Evolutionary conservation across 805 yeast genomes (phyloP).

Genomic region (Saturnispora sanitii): DNA sequence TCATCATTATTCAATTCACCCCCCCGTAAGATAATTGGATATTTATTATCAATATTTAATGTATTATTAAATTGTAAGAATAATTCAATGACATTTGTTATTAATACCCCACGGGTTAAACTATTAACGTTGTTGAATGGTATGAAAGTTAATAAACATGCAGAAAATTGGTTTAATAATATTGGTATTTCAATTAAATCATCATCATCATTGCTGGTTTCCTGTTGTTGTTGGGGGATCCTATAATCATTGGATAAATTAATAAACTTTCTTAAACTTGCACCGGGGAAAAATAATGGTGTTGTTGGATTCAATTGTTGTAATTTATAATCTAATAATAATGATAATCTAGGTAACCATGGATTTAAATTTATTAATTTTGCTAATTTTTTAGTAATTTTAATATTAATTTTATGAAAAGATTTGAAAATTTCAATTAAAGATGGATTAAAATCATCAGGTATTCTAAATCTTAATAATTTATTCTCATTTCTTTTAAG

Average conservation of each 20-base stretch:
- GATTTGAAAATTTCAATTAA: slow-evolving; percentile 20
- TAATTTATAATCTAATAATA: not conserved
- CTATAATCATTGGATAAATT: slow-evolving; percentile 2
- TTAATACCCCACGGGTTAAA: not conserved
- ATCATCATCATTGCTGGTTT: not conserved
- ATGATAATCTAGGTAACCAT: slow-evolving; percentile 8
- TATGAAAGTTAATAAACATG: slow-evolving; percentile 5
- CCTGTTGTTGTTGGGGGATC: not conserved
- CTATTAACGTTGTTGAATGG: not conserved
- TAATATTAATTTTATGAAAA: slow-evolving; percentile 12
- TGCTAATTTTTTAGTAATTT: slow-evolving; percentile 2
- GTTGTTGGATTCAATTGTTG: not conserved
- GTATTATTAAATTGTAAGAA: slow-evolving; percentile 1
- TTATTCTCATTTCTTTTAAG: slow-evolving; percentile 23
- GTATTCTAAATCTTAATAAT: slow-evolving; percentile 14
- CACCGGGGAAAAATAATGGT: not conserved
- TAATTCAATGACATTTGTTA: slow-evolving; percentile 6
- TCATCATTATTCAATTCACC: not conserved
- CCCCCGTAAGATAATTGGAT: not conserved
- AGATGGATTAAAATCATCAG: slow-evolving; percentile 17
- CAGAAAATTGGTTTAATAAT: slow-evolving; percentile 7
- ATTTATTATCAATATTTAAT: not conserved
- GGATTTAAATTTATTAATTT: slow-evolving; percentile 7
- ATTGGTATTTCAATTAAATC: not conserved
- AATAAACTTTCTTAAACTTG: slow-evolving; percentile 2